A percentile compares a stretch with the other conserved stretches of the same genome.
phyloP scores from a whole-genome alignment of 2,329 filamentous ascomycete species.

The Colletotrichum sojae region DNA sequence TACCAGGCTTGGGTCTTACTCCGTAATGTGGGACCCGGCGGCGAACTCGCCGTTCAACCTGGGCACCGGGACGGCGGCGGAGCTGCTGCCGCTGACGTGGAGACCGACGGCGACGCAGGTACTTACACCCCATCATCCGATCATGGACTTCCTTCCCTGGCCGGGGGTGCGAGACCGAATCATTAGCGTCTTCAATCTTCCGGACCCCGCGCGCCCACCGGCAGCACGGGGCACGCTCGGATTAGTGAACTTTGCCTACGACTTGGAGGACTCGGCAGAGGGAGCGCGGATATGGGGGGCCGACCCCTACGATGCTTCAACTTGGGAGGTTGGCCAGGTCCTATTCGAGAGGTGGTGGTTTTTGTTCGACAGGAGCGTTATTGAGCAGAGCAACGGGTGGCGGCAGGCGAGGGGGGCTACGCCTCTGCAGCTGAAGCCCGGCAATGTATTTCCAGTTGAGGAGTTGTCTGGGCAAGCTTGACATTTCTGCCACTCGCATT shows the following conservation, averaged over 20 bases:
- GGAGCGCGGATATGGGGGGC: slow-evolving; percentile 64
- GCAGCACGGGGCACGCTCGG: slow-evolving; percentile 61
- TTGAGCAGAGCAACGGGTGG: slow-evolving; percentile 68
- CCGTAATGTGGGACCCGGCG: slow-evolving; percentile 61
- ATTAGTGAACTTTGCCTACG: slow-evolving; percentile 67
- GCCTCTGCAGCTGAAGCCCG: slow-evolving; percentile 26
- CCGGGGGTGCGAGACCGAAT: slow-evolving; percentile 66
- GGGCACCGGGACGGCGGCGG: slow-evolving; percentile 47
- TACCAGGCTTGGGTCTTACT: slow-evolving; percentile 57
- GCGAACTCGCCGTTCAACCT: slow-evolving; percentile 62
- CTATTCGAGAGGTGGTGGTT: slow-evolving; percentile 74
- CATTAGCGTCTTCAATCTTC: slow-evolving; percentile 66
- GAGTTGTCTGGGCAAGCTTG: neutral
- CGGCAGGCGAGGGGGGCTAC: slow-evolving; percentile 61
- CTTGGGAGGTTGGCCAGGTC: slow-evolving; percentile 72
- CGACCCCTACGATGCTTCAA: slow-evolving; percentile 62
- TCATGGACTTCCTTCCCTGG: slow-evolving; percentile 72
- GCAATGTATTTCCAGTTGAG: neutral
- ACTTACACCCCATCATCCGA: slow-evolving; percentile 67
- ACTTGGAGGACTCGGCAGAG: slow-evolving; percentile 69
- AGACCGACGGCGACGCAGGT: slow-evolving; percentile 66
- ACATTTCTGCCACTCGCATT: neutral
- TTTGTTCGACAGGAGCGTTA: slow-evolving; percentile 66
- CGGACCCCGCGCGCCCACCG: slow-evolving; percentile 62
- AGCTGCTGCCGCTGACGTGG: slow-evolving; percentile 62